Evolutionary conservation across 2,329 filamentous ascomycete species (phyloP), one percentile per base, ranked within the genome.

Genomic region (Penicillium paneum): DNA sequence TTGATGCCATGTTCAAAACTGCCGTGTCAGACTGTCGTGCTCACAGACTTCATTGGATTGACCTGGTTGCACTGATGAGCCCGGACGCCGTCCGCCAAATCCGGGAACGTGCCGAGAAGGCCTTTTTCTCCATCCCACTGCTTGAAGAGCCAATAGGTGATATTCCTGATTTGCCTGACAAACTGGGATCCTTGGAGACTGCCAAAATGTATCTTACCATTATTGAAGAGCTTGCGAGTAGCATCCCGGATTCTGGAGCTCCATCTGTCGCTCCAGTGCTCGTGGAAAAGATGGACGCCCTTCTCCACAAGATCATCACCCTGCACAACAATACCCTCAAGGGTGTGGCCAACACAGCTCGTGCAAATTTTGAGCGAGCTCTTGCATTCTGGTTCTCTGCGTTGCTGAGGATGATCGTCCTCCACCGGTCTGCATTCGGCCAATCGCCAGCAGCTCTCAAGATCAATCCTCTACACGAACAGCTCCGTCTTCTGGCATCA

Each of bases 361-460:
- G 68, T 8, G 51, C 61, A 31, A 59, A 61, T 6, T 67, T 68
- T 19, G 68, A 73, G 60, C 63, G 66, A 36, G 62, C 62, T 11
- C 62, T 75, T 35, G 65, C 67, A 8, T 72, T 75, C 51, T 76
- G 74, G 72, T 72, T 75, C 52, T 74, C 69, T n/a, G 65, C 73
- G 35, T 58, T 78, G 32, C 65, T 77, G 5, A 67, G 71, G 36
- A 70, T 77, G 57, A 62, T 74, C 10, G 65, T 72, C 29, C 67
- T 77, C 26, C 74, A 78, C 40, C 73, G 73, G 12, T 62, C 69
- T 15, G 67, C 70, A 3, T 73, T 77, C 57, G 61, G 59, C 35
- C 52, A 62, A 44, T 52, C 62, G 40, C 51, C 62, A 49, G 52
- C 61, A 52, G 58, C 59, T 55, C 41, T 63, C 36, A 64, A 67